phyloP scores from a whole-genome alignment of 1,284 basidiomycete species.

The Cronartium ribicola region DNA sequence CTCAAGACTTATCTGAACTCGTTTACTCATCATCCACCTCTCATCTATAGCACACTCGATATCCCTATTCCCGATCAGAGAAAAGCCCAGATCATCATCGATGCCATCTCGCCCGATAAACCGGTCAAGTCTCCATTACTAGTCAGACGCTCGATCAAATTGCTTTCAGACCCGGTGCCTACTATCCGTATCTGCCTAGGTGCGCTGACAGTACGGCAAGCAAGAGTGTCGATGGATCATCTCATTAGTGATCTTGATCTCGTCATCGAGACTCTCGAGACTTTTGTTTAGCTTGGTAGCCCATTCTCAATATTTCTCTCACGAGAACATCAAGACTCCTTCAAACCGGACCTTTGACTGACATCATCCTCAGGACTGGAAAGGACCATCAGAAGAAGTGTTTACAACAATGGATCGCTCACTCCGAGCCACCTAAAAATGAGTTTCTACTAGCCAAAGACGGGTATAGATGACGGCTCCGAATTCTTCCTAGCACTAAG shows the following conservation, averaged over 20 bases:
- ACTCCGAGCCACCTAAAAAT: no score
- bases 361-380: no score
- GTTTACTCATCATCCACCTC: not conserved
- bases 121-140: slow-evolving; percentile 28
- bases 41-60: not conserved
- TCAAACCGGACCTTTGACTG: no score
- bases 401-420: no score
- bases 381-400: no score
- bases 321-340: not conserved
- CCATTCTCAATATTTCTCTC: not conserved
- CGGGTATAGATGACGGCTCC: no score
- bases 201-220: slow-evolving; percentile 47
- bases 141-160: not conserved
- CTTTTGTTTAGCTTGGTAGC: slow-evolving; percentile 11
- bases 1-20: not conserved
- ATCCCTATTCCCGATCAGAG: slow-evolving; percentile 4
- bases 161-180: not conserved
- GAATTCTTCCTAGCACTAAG: no score
- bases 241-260: slow-evolving; percentile 61
- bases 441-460: no score
- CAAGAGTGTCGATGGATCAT: slow-evolving; percentile 54
- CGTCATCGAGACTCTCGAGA: slow-evolving; percentile 46
- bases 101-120: slow-evolving; percentile 23
- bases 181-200: slow-evolving; percentile 9
- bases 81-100: slow-evolving; percentile 12